These are phyloP conservation scores for Magnaporthiopsis incrustans DNA, from an alignment of 2,329 filamentous ascomycete genomes.

Conservation along the genomic window DNA sequence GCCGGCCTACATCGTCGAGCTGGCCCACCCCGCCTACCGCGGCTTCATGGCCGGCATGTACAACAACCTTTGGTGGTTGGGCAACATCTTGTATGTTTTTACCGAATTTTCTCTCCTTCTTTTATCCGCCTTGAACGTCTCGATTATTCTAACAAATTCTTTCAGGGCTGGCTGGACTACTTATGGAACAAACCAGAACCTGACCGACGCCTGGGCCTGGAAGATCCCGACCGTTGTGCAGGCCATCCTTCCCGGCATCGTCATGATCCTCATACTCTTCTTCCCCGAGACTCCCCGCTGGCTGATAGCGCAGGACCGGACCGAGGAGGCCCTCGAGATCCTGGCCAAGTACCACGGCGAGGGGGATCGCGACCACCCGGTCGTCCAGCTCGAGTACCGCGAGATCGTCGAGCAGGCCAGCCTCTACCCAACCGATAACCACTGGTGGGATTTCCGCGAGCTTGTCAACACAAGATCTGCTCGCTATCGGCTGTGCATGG, in stretches of 20 bases:
- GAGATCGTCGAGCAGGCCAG: constrained; percentile 43
- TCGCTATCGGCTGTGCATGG: constrained; percentile 40
- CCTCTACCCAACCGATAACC: constrained; percentile 42
- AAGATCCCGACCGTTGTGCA: constrained; percentile 49
- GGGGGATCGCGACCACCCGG: constrained; percentile 25
- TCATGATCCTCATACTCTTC: constrained; percentile 8
- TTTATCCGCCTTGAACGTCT: not conserved
- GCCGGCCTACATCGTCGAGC: constrained; percentile 56
- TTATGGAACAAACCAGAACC: constrained; percentile 30
- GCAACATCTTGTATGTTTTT: constrained; percentile 36
- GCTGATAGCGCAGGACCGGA: constrained; percentile 15
- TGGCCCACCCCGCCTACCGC: constrained; percentile 54
- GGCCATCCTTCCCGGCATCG: constrained; percentile 24
- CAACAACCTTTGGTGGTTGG: constrained; percentile 37
- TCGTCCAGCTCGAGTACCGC: constrained; percentile 49
- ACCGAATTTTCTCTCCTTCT: too few species aligned
- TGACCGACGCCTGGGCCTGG: constrained; percentile 42
- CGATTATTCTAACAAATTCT: not conserved
- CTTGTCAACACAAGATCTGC: constrained; percentile 38
- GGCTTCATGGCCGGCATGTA: constrained; percentile 51
- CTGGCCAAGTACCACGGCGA: constrained; percentile 24
- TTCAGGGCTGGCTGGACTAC: constrained; percentile 40
- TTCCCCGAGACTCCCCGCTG: constrained; percentile 10
- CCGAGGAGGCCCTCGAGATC: constrained; percentile 15
- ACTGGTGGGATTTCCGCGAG: constrained; percentile 52